phyloP scores from a whole-genome alignment of 495 filamentous ascomycete genomes.

The Neurospora pannonica region DNA sequence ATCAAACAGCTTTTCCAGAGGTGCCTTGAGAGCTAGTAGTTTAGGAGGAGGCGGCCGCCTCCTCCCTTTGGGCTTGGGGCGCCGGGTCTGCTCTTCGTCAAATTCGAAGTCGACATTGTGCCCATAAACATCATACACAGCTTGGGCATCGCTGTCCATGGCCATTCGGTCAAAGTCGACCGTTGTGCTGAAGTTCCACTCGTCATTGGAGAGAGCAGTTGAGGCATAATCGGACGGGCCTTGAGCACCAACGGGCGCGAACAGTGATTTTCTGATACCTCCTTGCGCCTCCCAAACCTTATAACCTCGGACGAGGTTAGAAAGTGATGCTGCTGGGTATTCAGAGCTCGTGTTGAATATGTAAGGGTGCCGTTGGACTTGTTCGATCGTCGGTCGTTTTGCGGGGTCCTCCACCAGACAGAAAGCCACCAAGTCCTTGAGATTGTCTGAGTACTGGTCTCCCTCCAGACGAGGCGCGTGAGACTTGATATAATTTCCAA shows the following conservation, averaged over 20 bases:
- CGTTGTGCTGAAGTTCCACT: constrained; percentile 91
- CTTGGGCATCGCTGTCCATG: constrained; percentile 34
- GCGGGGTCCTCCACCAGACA: constrained; percentile 67
- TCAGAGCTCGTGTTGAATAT: constrained; percentile 51
- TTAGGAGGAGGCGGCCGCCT: constrained; percentile 42
- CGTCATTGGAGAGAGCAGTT: constrained; percentile 43
- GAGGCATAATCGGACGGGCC: constrained; percentile 35
- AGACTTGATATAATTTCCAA: constrained; percentile 54
- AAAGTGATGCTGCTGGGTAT: constrained; percentile 60
- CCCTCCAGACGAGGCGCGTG: constrained; percentile 64
- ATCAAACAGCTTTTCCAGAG: constrained; percentile 48
- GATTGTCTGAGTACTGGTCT: constrained; percentile 61
- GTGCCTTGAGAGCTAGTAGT: constrained; percentile 36
- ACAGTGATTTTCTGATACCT: constrained; percentile 75
- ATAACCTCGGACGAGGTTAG: constrained; percentile 70
- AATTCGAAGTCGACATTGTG: constrained; percentile 37
- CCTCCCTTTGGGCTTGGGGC: constrained; percentile 29
- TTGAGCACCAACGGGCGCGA: constrained; percentile 64
- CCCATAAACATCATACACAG: constrained; percentile 44
- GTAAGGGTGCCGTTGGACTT: constrained; percentile 55
- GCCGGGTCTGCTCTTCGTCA: constrained; percentile 32
- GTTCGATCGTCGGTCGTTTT: constrained; percentile 61
- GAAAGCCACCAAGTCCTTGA: constrained; percentile 70
- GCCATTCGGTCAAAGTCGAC: constrained; percentile 66
- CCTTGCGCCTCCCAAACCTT: constrained; percentile 79